phyloP scores from a whole-genome alignment of 352 stramenopile species.

The Phytophthora brassicae region DNA sequence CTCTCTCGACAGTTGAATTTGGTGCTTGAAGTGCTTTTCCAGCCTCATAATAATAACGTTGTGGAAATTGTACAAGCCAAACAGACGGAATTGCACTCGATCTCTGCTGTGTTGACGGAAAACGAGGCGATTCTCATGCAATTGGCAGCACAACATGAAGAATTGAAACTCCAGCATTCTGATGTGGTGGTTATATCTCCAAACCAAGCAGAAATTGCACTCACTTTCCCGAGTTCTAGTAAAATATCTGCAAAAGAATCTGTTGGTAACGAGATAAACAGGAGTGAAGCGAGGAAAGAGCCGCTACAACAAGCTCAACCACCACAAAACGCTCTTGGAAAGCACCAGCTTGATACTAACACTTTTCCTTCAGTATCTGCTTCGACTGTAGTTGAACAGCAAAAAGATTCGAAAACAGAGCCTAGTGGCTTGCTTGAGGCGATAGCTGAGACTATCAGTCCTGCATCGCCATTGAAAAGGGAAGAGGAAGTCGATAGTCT shows the following conservation, averaged over 20 bases:
- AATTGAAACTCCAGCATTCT: no score
- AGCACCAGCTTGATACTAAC: not conserved
- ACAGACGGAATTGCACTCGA: constrained; percentile 42
- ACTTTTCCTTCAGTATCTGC: not conserved
- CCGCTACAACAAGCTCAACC: not conserved
- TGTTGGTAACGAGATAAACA: not conserved
- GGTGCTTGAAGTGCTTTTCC: constrained; percentile 64
- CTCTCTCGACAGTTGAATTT: constrained; percentile 61
- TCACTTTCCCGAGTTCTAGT: not conserved
- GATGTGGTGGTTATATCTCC: not conserved
- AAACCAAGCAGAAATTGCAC: not conserved
- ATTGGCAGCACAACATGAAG: constrained; percentile 26
- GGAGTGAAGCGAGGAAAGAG: not conserved
- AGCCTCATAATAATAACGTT: constrained; percentile 35
- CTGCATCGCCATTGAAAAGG: constrained; percentile 10
- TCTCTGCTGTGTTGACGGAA: constrained; percentile 59
- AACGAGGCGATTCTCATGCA: constrained; percentile 66
- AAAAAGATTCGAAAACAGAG: not conserved
- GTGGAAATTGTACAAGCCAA: constrained; percentile 33
- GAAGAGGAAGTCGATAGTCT: constrained; percentile 10
- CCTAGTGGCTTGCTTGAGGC: not conserved
- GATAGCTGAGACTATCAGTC: constrained; percentile 12
- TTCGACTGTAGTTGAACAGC: not conserved
- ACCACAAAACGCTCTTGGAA: not conserved
- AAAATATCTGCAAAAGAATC: not conserved